Evolutionary conservation across 2,329 filamentous ascomycete genomes (phyloP), one percentile per base, ranked within the genome.

Genomic region (Colletotrichum cereale): DNA sequence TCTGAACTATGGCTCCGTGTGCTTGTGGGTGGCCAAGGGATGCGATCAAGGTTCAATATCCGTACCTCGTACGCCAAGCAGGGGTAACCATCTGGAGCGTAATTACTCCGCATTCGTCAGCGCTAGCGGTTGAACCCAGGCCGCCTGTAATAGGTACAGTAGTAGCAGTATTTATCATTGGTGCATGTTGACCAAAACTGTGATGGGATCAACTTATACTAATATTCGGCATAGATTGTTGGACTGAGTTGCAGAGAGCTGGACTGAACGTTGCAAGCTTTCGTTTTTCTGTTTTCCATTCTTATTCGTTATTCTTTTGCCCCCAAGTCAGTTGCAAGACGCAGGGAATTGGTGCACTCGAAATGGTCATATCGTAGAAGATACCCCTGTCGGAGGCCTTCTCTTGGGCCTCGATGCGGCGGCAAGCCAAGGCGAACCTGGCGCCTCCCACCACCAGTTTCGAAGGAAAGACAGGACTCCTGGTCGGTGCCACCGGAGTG

Each of bases 401-500:
- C 18, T 36, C 56, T 14, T 60, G 56, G 56, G 56, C 56, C 56
- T 31, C 56, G 8, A 42, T 60, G n/a, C 56, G 56, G 38, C 58
- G 58, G 18, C 58, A 61, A 24, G 58, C 58, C 40, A 61, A 61
- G 29, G 58, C 58, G 12, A 34, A 36, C 42, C 42, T 61, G 29
- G 40, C 29, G 29, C 58, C 58, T 5, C 42, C 58, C 21, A 61
- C 58, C 14, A 29, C 40, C 29, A 48, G 42, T 12, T 61, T 61
- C n/a, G 18, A 34, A 47, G 58, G 42, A 7, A 61, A 61, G 26
- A 61, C 58, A 36, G 42, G 48, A 21, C 58, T 61, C 42, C 42
- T 61, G 10, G 58, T 61, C 10, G 58, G 58, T 31, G 58, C 58
- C 42, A 61, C 58, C n/a, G 58, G 42, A 21, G 58, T 31, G 21